Percentiles rank a stretch among this genome's conserved stretches.
These are phyloP conservation scores for Globisporangium canariense DNA, from an alignment of 352 stramenopile species.

Conservation along the genomic window DNA sequence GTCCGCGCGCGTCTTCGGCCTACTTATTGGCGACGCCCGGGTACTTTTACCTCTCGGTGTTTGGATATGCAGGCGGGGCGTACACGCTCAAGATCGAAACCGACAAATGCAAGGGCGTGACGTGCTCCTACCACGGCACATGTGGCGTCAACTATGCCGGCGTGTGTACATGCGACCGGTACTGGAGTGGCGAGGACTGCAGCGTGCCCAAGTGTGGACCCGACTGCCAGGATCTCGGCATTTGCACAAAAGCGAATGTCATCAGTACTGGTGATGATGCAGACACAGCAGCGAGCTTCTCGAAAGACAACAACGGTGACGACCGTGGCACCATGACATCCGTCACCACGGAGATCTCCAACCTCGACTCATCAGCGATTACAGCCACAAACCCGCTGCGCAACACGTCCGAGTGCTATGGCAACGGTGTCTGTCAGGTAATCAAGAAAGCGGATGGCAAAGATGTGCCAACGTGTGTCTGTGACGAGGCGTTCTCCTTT, in stretches of 20 bases:
- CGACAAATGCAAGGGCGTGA: slow-evolving; percentile 63
- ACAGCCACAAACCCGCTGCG: slow-evolving; percentile 32
- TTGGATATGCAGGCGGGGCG: slow-evolving; percentile 42
- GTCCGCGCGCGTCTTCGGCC: slow-evolving; percentile 38
- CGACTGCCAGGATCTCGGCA: slow-evolving; percentile 63
- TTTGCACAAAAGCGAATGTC: slow-evolving; percentile 20
- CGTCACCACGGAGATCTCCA: slow-evolving; percentile 15
- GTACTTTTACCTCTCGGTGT: slow-evolving; percentile 66
- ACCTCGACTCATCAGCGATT: slow-evolving; percentile 8
- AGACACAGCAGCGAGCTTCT: not conserved
- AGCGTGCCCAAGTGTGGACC: slow-evolving; percentile 67
- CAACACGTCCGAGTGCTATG: slow-evolving; percentile 68
- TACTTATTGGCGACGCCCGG: slow-evolving; percentile 57
- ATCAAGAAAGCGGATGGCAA: slow-evolving; percentile 14
- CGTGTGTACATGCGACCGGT: slow-evolving; percentile 68
- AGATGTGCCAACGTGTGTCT: slow-evolving; percentile 43
- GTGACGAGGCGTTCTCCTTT: slow-evolving; percentile 64
- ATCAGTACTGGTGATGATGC: not conserved
- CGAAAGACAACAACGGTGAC: not conserved
- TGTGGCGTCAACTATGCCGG: slow-evolving; percentile 63
- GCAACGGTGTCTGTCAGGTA: slow-evolving; percentile 61
- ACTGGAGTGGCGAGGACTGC: slow-evolving; percentile 75
- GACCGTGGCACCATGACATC: not conserved
- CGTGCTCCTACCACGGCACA: slow-evolving; percentile 50
- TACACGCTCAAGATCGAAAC: slow-evolving; percentile 51